Percentiles rank a stretch among this genome's conserved stretches.
These are phyloP conservation scores for Cordyceps sp. DNA, from an alignment of 2,329 filamentous ascomycete genomes.

Conservation along the genomic window DNA sequence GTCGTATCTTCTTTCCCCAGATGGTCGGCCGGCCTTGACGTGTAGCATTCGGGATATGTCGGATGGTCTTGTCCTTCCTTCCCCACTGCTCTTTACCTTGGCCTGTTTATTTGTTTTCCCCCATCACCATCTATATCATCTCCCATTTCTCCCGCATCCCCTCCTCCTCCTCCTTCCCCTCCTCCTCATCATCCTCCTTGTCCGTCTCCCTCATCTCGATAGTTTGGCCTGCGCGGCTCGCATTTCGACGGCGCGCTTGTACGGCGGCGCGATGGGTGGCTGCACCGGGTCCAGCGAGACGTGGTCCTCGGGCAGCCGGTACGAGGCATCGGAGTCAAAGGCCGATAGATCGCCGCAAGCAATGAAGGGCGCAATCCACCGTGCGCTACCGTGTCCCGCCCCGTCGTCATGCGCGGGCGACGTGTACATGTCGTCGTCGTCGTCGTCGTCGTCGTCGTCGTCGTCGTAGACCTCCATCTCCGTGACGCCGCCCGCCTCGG, in stretches of 20 bases:
- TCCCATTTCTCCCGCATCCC: not conserved
- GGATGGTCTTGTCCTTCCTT: no score
- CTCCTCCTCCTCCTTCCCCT: not conserved
- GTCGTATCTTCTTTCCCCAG: no score
- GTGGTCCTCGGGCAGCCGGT: slow-evolving; percentile 72
- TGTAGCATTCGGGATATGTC: no score
- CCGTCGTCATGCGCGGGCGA: slow-evolving; percentile 23
- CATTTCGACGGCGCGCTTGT: slow-evolving; percentile 78
- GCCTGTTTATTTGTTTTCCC: not conserved
- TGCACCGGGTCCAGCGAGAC: slow-evolving; percentile 84
- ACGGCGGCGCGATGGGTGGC: slow-evolving; percentile 88
- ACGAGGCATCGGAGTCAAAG: slow-evolving; percentile 92
- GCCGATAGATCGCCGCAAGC: slow-evolving; percentile 92
- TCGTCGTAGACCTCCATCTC: slow-evolving; percentile 34
- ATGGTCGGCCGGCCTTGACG: no score
- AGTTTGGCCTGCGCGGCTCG: slow-evolving; percentile 17
- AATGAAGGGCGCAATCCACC: slow-evolving; percentile 91
- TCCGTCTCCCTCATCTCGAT: slow-evolving; percentile 1
- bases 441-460: slow-evolving; percentile 10
- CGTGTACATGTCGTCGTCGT: slow-evolving; percentile 8
- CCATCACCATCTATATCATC: not conserved
- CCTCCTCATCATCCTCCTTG: not conserved
- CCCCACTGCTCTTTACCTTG: not conserved
- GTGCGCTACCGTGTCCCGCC: no score
- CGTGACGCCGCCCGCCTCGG: slow-evolving; percentile 16